A percentile compares a stretch with the other conserved stretches of the same genome.
These are phyloP conservation scores for Fennellomyces sp. DNA, from an alignment of 371 early-diverging fungal genomes.

Conservation along the genomic window DNA sequence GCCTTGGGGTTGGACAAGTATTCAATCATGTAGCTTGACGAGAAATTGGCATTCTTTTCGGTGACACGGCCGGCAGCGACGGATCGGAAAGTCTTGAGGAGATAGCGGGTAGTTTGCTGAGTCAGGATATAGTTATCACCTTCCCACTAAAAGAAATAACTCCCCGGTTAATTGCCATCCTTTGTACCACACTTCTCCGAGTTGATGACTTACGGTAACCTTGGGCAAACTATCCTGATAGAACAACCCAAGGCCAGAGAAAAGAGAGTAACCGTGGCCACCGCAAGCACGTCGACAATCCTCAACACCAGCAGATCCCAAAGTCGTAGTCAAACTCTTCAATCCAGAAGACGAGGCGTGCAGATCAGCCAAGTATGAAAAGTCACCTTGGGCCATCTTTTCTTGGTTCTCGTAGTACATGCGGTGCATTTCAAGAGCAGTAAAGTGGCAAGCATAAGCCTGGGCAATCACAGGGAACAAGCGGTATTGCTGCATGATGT, in stretches of 20 bases:
- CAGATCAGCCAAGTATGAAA: conserved; percentile 73
- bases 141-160: conserved; percentile 60
- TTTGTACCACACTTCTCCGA: too few species aligned
- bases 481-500: conserved; percentile 80
- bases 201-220: conserved; percentile 52
- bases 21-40: conserved; percentile 37
- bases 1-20: conserved; percentile 49
- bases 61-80: conserved; percentile 38
- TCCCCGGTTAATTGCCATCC: background rate
- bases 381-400: conserved; percentile 73
- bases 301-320: conserved; percentile 77
- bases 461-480: conserved; percentile 81
- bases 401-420: conserved; percentile 70
- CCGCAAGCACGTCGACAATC: conserved; percentile 84
- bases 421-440: conserved; percentile 70
- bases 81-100: conserved; percentile 56
- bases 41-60: conserved; percentile 41
- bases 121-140: conserved; percentile 85
- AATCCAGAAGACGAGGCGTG: conserved; percentile 88
- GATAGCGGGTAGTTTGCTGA: conserved; percentile 78
- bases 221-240: conserved; percentile 77
- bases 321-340: conserved; percentile 79
- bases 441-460: conserved; percentile 78
- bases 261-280: conserved; percentile 85
- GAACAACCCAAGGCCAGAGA: conserved; percentile 78